Evolutionary conservation across 208 protist genomes (phyloP).

Genomic region (Leishmania gerbilli): DNA sequence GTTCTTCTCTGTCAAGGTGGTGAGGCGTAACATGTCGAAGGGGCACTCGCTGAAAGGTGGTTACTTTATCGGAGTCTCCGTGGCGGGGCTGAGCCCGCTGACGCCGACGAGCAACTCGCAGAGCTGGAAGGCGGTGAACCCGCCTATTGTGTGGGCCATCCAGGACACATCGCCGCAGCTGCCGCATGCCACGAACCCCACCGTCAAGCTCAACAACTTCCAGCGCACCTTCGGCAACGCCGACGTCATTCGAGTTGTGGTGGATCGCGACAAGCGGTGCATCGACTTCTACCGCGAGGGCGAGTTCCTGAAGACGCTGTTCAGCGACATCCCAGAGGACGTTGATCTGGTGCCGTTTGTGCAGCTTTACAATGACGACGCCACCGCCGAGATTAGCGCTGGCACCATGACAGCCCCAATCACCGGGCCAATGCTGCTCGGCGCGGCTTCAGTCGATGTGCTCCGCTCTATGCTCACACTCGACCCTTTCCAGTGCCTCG

Average conservation of each 20-base stretch:
- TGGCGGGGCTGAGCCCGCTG: slow-evolving; percentile 65
- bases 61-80: slow-evolving; percentile 87
- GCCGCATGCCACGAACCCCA: slow-evolving; percentile 88
- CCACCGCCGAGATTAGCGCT: slow-evolving; percentile 59
- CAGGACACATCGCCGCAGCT: slow-evolving; percentile 91
- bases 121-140: slow-evolving; percentile 87
- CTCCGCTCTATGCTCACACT: slow-evolving; percentile 87
- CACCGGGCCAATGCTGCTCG: slow-evolving; percentile 67
- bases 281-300: slow-evolving; percentile 88
- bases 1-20: slow-evolving; percentile 86
- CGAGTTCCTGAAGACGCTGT: slow-evolving; percentile 87
- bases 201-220: slow-evolving; percentile 90
- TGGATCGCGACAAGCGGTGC: slow-evolving; percentile 72
- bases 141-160: slow-evolving; percentile 89
- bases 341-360: slow-evolving; percentile 90
- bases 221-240: slow-evolving; percentile 85
- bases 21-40: slow-evolving; percentile 75
- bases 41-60: slow-evolving; percentile 90
- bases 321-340: slow-evolving; percentile 75
- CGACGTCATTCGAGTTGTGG: slow-evolving; percentile 79
- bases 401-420: slow-evolving; percentile 87
- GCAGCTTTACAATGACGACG: slow-evolving; percentile 93
- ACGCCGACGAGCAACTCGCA: slow-evolving; percentile 83
- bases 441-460: slow-evolving; percentile 83
- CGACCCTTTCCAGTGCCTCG: slow-evolving; percentile 76